Percentiles rank a stretch among this genome's conserved stretches.
phyloP scores from a whole-genome alignment of 495 filamentous ascomycete genomes.

The Penicillium goetzii region DNA sequence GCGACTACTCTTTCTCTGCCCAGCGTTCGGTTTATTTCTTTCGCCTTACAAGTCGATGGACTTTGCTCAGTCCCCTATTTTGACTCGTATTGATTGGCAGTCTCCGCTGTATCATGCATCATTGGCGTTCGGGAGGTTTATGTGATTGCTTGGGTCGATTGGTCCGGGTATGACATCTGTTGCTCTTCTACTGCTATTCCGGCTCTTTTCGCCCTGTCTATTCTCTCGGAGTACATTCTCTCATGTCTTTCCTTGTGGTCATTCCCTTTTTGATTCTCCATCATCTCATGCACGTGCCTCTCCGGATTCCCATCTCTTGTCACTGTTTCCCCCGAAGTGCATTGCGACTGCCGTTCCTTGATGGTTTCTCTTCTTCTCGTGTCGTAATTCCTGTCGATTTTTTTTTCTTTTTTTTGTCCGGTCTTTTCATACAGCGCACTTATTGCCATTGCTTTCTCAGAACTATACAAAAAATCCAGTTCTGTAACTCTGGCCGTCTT shows the following conservation, averaged over 20 bases:
- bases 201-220: conserved; percentile 28
- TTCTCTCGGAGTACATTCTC: conserved; percentile 29
- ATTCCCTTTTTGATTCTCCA: conserved; percentile 21
- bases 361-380: conserved; percentile 21
- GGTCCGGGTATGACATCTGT: conserved; percentile 23
- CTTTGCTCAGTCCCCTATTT: conserved; percentile 16
- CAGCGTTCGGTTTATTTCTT: conserved; percentile 32
- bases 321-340: conserved; percentile 31
- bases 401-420: conserved; percentile 3
- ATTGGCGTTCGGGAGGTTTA: conserved; percentile 49
- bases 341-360: conserved; percentile 29
- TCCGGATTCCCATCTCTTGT: conserved; percentile 35
- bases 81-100: conserved; percentile 19
- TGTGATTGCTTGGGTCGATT: conserved; percentile 28
- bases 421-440: conserved; percentile 21
- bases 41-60: conserved; percentile 31
- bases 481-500: neutral
- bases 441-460: conserved; percentile 10
- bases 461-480: conserved; percentile 15
- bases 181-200: conserved; percentile 20
- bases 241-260: conserved; percentile 7
- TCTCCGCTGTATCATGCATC: conserved; percentile 48
- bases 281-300: conserved; percentile 34
- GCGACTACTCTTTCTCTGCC: conserved; percentile 28
- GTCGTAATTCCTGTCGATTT: conserved; percentile 25